These are phyloP conservation scores for Cercospora brassicicola DNA, from an alignment of 2,329 filamentous ascomycete genomes.

Conservation along the genomic window DNA sequence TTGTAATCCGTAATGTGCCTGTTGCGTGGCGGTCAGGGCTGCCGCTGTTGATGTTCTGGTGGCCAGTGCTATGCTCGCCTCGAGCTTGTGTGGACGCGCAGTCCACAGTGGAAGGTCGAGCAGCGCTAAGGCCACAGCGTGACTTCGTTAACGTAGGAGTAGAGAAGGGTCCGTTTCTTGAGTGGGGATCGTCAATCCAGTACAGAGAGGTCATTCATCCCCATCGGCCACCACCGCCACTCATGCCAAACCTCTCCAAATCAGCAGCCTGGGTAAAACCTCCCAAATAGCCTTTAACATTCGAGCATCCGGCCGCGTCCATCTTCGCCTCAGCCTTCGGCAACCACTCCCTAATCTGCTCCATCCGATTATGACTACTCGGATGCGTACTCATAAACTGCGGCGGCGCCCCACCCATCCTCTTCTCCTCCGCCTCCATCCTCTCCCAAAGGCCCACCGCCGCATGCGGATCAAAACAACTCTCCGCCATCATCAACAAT, in stretches of 20 bases:
- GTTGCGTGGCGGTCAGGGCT: not conserved
- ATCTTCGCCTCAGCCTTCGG: conserved; percentile 44
- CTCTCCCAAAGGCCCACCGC: conserved; percentile 61
- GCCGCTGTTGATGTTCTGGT: not conserved
- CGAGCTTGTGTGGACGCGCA: not conserved
- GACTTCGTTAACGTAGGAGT: not conserved
- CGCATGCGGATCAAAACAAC: conserved; percentile 70
- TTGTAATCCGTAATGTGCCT: not conserved
- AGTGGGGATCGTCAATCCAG: not conserved
- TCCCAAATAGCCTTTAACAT: conserved; percentile 7
- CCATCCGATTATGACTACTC: conserved; percentile 64
- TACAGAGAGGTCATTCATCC: not conserved
- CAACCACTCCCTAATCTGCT: conserved; percentile 63
- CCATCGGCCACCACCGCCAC: not conserved
- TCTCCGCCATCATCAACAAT: conserved; percentile 78
- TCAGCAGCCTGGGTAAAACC: conserved; percentile 8
- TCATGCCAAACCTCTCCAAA: conserved; percentile 11
- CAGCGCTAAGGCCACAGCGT: not conserved
- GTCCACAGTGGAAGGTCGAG: not conserved
- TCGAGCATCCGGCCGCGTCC: conserved; percentile 33
- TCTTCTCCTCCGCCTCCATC: conserved; percentile 61
- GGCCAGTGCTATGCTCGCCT: not conserved
- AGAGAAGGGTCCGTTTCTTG: not conserved
- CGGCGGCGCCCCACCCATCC: conserved; percentile 53
- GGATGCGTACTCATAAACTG: conserved; percentile 78